A percentile compares a stretch with the other conserved stretches of the same genome.
Evolutionary conservation across 108 stramenopile genomes (phyloP).

Genomic region (Craspedostauros australis): DNA sequence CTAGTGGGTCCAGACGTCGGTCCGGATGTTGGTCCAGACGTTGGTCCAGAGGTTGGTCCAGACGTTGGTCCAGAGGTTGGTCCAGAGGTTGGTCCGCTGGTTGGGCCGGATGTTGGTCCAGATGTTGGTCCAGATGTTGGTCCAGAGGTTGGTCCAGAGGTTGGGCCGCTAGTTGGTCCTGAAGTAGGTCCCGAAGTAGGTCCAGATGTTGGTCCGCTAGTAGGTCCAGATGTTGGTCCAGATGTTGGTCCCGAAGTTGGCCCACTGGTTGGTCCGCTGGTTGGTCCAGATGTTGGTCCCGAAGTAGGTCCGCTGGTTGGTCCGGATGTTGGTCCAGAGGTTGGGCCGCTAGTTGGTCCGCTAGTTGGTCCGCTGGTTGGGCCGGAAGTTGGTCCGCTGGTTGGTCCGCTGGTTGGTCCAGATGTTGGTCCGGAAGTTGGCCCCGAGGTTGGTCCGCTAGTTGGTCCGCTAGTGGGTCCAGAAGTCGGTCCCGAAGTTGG

Average conservation of each 20-base stretch:
- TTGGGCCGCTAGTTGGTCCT: slow-evolving; percentile 3
- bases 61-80: slow-evolving; percentile 1
- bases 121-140: slow-evolving; percentile 6
- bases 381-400: background rate
- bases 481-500: slow-evolving; percentile 5
- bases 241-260: slow-evolving; percentile 5
- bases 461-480: background rate
- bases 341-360: slow-evolving; percentile 4
- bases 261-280: background rate
- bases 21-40: slow-evolving; percentile 1
- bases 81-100: slow-evolving; percentile 5
- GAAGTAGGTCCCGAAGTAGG: slow-evolving; percentile 3
- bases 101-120: slow-evolving; percentile 2
- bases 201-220: background rate
- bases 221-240: slow-evolving; percentile 2
- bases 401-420: slow-evolving; percentile 2
- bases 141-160: slow-evolving; percentile 7
- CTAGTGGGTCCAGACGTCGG: background rate
- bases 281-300: slow-evolving; percentile 4
- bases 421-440: slow-evolving; percentile 1
- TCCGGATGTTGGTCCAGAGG: background rate
- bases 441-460: background rate
- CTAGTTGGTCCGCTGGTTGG: slow-evolving; percentile 3
- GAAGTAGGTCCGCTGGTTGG: background rate
- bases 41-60: slow-evolving; percentile 3